phyloP scores from a whole-genome alignment of 129 eudicot genomes.

The Mikania micrantha region DNA sequence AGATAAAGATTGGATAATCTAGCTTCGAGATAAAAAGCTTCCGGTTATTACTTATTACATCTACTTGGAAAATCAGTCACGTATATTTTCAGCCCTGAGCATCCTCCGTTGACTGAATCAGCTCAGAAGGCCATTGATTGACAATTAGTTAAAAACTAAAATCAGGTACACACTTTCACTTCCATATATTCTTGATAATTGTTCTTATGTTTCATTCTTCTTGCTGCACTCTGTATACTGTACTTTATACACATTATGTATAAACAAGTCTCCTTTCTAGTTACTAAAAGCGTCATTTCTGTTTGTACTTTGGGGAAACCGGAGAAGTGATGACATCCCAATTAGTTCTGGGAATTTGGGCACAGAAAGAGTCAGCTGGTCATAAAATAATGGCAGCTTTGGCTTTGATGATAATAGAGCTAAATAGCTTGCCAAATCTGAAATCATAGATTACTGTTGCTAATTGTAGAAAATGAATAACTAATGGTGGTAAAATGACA shows the following conservation, averaged over 20 bases:
- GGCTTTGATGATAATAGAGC: conserved; percentile 83
- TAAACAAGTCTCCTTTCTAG: neutral
- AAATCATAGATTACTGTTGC: conserved; percentile 18
- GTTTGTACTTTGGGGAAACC: conserved; percentile 43
- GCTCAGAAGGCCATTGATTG: conserved; percentile 78
- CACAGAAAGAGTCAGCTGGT: conserved; percentile 65
- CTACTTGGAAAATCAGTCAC: conserved; percentile 67
- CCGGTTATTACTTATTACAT: too few relatives aligned
- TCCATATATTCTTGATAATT: neutral
- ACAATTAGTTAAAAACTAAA: conserved; percentile 70
- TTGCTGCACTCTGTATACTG: neutral
- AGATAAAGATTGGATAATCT: too few relatives aligned
- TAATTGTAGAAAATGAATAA: neutral
- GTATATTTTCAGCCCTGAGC: conserved; percentile 53
- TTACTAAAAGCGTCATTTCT: neutral
- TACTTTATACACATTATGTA: neutral
- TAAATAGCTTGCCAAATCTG: conserved; percentile 67
- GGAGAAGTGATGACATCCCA: conserved; percentile 78
- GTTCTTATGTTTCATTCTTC: neutral
- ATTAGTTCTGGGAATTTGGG: conserved; percentile 75
- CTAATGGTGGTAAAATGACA: neutral
- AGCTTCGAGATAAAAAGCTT: too few relatives aligned
- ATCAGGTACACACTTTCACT: conserved; percentile 52
- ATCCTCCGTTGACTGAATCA: conserved; percentile 75
- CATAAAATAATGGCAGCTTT: conserved; percentile 53